These are phyloP conservation scores for Mycena filopes DNA, from an alignment of 768 basidiomycete species.

Conservation along the genomic window DNA sequence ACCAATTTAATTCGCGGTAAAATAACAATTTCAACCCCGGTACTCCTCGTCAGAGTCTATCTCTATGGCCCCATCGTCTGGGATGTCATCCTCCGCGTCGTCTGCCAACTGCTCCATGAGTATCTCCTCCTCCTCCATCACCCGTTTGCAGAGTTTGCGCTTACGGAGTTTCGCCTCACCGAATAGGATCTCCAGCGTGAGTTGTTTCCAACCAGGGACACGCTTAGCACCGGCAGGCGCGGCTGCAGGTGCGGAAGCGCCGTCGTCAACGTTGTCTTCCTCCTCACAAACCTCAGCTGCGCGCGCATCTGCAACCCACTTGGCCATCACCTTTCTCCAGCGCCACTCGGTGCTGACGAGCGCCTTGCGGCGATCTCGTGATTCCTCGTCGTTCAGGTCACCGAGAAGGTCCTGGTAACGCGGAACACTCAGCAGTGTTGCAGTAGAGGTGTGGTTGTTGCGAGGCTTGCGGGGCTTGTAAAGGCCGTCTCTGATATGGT, in stretches of 20 bases:
- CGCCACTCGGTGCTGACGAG: not conserved
- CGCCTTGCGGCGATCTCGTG: not conserved
- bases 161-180: conserved; percentile 4
- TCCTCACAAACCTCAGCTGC: not conserved
- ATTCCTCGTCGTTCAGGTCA: conserved; percentile 9
- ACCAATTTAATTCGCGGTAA: not conserved
- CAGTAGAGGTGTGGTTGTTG: conserved; percentile 10
- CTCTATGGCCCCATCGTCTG: conserved; percentile 18
- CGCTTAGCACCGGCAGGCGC: too few relatives aligned
- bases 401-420: conserved; percentile 19
- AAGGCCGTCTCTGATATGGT: not conserved
- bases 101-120: conserved; percentile 14
- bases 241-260: too few relatives aligned
- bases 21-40: not conserved
- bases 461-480: not conserved
- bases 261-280: too few relatives aligned
- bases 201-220: not conserved
- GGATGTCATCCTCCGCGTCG: conserved; percentile 6
- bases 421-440: conserved; percentile 5
- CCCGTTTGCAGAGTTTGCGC: not conserved
- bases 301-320: conserved; percentile 2
- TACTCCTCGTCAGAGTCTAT: conserved; percentile 21
- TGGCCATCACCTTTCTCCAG: conserved; percentile 5
- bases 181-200: conserved; percentile 1
- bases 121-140: conserved; percentile 9